phyloP scores from a whole-genome alignment of 768 basidiomycete species.

The Mycena olivaceomarginata region DNA sequence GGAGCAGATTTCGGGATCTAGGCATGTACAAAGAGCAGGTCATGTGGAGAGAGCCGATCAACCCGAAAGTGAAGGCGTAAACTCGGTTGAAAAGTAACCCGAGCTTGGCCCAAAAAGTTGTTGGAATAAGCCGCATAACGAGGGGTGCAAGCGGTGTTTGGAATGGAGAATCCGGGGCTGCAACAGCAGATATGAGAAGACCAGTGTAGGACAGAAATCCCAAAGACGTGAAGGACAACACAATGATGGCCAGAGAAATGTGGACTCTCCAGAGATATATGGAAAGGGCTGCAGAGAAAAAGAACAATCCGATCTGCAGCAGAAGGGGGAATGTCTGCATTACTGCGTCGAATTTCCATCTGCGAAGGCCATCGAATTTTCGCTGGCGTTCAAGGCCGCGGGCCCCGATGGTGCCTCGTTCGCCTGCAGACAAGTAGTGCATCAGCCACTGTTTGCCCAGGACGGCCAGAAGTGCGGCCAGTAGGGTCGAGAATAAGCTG shows the following conservation, averaged over 20 bases:
- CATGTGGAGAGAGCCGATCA: not conserved
- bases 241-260: not conserved
- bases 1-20: not conserved
- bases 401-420: not conserved
- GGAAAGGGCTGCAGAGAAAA: not conserved
- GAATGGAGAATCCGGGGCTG: not conserved
- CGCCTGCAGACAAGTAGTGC: constrained; percentile 1
- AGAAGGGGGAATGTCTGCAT: constrained; percentile 6
- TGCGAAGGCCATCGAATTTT: not conserved
- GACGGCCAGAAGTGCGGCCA: not conserved
- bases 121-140: not conserved
- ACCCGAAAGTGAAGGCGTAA: too few relatives aligned
- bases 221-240: not conserved
- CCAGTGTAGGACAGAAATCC: not conserved
- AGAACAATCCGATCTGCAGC: not conserved
- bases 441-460: not conserved
- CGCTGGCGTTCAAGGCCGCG: constrained; percentile 1
- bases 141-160: not conserved
- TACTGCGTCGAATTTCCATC: constrained; percentile 3
- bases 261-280: constrained; percentile 10
- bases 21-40: not conserved
- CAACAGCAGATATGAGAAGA: not conserved
- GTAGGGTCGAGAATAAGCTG: constrained; percentile 5
- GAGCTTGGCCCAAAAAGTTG: too few relatives aligned
- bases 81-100: too few relatives aligned